Evolutionary conservation across 2,329 filamentous ascomycete genomes (phyloP), one percentile per base, ranked within the genome.

Genomic region (Ophiostoma piceae): DNA sequence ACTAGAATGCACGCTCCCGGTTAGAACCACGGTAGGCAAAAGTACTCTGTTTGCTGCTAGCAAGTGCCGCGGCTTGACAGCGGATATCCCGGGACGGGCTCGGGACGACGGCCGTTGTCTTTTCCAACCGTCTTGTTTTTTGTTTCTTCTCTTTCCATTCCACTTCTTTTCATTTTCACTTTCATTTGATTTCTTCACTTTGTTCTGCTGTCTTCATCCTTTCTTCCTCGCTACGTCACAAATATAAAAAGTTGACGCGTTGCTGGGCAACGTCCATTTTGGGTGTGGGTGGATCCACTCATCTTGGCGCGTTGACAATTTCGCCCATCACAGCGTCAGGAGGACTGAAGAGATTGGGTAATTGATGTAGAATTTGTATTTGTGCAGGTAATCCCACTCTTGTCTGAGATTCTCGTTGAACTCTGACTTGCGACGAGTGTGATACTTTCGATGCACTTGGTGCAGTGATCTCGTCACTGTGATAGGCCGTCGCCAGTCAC

Each of bases 291-390:
- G 62, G 62, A 35, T 66, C 62, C 7, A 9, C 1, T n/a, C 65
- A 26, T 67, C 26, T 70, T 70, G 67, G 69, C 66, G 69, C 41
- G 66, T 39, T 39, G 68, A 22, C 54, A 70, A 67, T 64, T 67
- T 70, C 39, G 29, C 35, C 47, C 64, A 37, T 67, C 64, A 29
- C 68, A 35, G 47, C 22, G 62, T 35, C 35, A 41, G 62, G 35
- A 65, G 51, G 51, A 57, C 26, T 26, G n/a, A 57, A 29, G 7
- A 47, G 2, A 6, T n/a, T 57, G n/a, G 51, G 22, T 26, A 26
- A 57, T 29, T 57, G 22, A 26, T 26, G 22, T 9, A 57, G 51
- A 57, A 57, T 57, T 57, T 29, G 22, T 29, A 29, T 29, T 29
- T 29, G 26, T 29, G 2, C 26, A 29, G 26, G 26, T 2, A 29